Percentiles rank a stretch among this genome's conserved stretches.
These are phyloP conservation scores for Tolypocladium guangdongense DNA, from an alignment of 2,329 filamentous ascomycete genomes.

Conservation along the genomic window DNA sequence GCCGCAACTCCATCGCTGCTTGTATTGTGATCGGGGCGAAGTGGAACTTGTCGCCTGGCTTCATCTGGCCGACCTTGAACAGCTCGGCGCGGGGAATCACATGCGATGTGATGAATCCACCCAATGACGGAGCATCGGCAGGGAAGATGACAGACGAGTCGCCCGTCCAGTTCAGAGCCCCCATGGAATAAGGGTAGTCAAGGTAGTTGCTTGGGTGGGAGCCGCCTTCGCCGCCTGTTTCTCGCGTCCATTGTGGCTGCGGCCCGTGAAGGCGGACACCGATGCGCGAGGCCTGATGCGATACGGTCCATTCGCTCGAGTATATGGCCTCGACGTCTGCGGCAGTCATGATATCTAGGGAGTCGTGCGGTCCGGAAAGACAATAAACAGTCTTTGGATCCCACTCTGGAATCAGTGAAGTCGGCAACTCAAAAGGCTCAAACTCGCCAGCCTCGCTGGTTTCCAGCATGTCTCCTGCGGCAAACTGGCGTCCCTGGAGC, in stretches of 20 bases:
- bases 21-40: not conserved
- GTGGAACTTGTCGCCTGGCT: conserved; percentile 39
- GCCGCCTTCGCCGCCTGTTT: conserved; percentile 51
- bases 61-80: conserved; percentile 52
- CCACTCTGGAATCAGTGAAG: conserved; percentile 3
- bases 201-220: conserved; percentile 44
- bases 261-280: conserved; percentile 51
- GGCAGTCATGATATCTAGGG: conserved; percentile 18
- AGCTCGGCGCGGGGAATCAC: conserved; percentile 46
- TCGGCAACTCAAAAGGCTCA: conserved; percentile 1
- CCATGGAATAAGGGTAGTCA: conserved; percentile 35
- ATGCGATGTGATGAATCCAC: conserved; percentile 45
- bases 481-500: conserved; percentile 45
- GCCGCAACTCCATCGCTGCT: not conserved
- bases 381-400: conserved; percentile 10
- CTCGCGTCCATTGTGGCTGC: conserved; percentile 44
- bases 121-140: conserved; percentile 47
- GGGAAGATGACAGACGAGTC: conserved; percentile 51
- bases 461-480: conserved; percentile 19
- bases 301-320: conserved; percentile 45
- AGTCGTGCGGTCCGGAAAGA: conserved; percentile 20
- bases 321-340: conserved; percentile 48
- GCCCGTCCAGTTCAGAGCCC: conserved; percentile 49
- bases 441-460: not conserved
- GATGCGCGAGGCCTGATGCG: conserved; percentile 48